Evolutionary conservation across 148 eudicot species (phyloP).

Genomic region (Chenopodium quinoa): DNA sequence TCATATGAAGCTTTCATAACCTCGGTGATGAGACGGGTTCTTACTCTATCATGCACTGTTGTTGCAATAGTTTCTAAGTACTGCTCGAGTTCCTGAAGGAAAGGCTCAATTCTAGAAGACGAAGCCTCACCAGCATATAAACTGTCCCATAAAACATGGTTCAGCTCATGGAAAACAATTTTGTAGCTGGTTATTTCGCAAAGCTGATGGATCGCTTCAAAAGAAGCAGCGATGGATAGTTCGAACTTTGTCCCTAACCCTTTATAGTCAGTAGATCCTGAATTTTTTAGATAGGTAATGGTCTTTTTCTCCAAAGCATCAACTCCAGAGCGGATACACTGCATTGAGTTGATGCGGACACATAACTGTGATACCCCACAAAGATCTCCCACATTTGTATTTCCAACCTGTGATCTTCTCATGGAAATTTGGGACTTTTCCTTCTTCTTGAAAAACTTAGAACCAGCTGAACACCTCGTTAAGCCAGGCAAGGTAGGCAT

Average conservation of each 20-base stretch:
- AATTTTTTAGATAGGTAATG: slow-evolving; percentile 47
- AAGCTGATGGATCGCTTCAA: slow-evolving; percentile 66
- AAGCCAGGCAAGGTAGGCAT: slow-evolving; percentile 70
- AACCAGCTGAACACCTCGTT: slow-evolving; percentile 77
- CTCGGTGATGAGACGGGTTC: slow-evolving; percentile 73
- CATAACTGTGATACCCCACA: slow-evolving; percentile 61
- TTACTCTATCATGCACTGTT: slow-evolving; percentile 70
- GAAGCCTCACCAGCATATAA: slow-evolving; percentile 66
- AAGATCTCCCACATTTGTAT: slow-evolving; percentile 38
- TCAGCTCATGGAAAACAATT: slow-evolving; percentile 62
- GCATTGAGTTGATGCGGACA: slow-evolving; percentile 80
- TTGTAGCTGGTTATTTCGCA: slow-evolving; percentile 70
- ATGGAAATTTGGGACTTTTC: slow-evolving; percentile 46
- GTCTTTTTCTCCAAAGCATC: slow-evolving; percentile 60
- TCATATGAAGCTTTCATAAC: slow-evolving; percentile 89
- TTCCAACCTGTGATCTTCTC: slow-evolving; percentile 49
- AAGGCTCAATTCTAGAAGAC: slow-evolving; percentile 67
- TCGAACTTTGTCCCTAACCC: slow-evolving; percentile 49
- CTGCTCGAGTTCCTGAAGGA: slow-evolving; percentile 69
- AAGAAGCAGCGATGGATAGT: slow-evolving; percentile 58
- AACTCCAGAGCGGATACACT: slow-evolving; percentile 57
- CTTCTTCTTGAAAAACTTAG: slow-evolving; percentile 77
- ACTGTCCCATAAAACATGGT: slow-evolving; percentile 60
- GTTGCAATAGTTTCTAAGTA: slow-evolving; percentile 62
- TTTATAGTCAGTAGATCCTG: slow-evolving; percentile 35